These are phyloP conservation scores for Coniochaeta prunicola DNA, from an alignment of 2,329 filamentous ascomycete species.

Conservation along the genomic window DNA sequence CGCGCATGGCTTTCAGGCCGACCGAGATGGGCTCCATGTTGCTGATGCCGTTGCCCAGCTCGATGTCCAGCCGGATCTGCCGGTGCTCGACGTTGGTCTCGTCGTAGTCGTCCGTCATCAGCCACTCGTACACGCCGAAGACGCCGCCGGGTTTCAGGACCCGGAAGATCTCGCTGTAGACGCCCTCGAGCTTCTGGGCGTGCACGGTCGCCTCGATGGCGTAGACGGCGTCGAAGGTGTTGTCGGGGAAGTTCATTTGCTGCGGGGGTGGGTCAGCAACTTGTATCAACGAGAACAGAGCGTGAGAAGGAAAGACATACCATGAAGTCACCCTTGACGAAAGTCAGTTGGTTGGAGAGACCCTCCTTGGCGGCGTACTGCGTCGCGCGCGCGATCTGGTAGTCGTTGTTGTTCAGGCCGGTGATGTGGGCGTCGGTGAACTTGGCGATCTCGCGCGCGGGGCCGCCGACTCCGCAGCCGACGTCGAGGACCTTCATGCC, in stretches of 20 bases:
- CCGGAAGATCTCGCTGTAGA: slow-evolving; percentile 91
- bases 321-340: slow-evolving; percentile 98
- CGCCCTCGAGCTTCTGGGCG: slow-evolving; percentile 80
- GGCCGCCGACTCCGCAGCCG: slow-evolving; percentile 93
- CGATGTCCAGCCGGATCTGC: slow-evolving; percentile 86
- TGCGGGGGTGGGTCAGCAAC: slow-evolving; percentile 21
- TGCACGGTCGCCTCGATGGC: slow-evolving; percentile 97
- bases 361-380: slow-evolving; percentile 77
- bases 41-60: slow-evolving; percentile 92
- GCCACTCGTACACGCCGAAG: slow-evolving; percentile 98
- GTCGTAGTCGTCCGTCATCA: slow-evolving; percentile 96
- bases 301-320: slow-evolving; percentile 22
- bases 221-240: slow-evolving; percentile 90
- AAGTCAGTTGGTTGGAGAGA: slow-evolving; percentile 70
- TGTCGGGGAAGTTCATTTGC: slow-evolving; percentile 93
- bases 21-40: slow-evolving; percentile 92
- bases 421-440: slow-evolving; percentile 86
- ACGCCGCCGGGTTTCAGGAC: slow-evolving; percentile 93
- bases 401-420: slow-evolving; percentile 98
- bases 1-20: slow-evolving; percentile 73
- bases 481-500: slow-evolving; percentile 91
- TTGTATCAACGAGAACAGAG: neutral
- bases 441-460: slow-evolving; percentile 91
- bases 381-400: slow-evolving; percentile 93
- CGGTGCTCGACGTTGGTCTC: slow-evolving; percentile 81